Percentiles rank a stretch among this genome's conserved stretches.
phyloP scores from a whole-genome alignment of 1,139 yeast species.

The Kluyveromyces sp. region DNA sequence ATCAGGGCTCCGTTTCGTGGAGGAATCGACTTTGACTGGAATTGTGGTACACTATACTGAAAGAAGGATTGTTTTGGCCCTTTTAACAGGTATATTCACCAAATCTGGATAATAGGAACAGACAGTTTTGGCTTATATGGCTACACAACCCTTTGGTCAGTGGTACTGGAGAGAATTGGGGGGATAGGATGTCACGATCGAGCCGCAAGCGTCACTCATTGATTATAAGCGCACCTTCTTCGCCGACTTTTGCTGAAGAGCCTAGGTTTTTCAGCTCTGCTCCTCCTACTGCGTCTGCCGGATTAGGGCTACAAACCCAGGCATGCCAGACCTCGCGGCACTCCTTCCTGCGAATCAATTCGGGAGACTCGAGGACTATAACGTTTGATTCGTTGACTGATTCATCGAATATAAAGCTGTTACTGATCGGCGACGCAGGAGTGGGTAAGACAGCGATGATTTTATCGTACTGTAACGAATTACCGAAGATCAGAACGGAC shows the following conservation, averaged over 20 bases:
- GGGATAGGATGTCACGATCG: not conserved
- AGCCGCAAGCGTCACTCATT: conserved; percentile 5
- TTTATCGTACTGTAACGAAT: conserved; percentile 36
- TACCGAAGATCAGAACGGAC: conserved; percentile 18
- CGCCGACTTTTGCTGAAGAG: conserved; percentile 4
- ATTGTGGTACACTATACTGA: not conserved
- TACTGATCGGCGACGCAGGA: conserved; percentile 38
- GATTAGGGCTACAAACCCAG: not conserved
- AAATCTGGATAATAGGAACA: not conserved
- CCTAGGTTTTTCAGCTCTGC: conserved; percentile 3
- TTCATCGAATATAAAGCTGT: conserved; percentile 32
- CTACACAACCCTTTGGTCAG: not conserved
- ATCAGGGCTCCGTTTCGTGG: no score
- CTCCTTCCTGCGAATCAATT: conserved; percentile 10
- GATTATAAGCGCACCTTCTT: conserved; percentile 6
- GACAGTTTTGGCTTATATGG: not conserved
- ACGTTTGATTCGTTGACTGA: conserved; percentile 12
- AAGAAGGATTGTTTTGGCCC: not conserved
- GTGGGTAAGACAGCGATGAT: conserved; percentile 41
- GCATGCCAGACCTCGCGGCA: conserved; percentile 1
- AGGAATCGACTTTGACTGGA: not conserved
- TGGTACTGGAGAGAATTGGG: not conserved
- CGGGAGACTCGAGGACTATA: conserved; percentile 8
- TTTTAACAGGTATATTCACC: not conserved
- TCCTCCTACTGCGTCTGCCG: not conserved